phyloP scores from a whole-genome alignment of 768 basidiomycete species.

The Boletus eberwhitei region DNA sequence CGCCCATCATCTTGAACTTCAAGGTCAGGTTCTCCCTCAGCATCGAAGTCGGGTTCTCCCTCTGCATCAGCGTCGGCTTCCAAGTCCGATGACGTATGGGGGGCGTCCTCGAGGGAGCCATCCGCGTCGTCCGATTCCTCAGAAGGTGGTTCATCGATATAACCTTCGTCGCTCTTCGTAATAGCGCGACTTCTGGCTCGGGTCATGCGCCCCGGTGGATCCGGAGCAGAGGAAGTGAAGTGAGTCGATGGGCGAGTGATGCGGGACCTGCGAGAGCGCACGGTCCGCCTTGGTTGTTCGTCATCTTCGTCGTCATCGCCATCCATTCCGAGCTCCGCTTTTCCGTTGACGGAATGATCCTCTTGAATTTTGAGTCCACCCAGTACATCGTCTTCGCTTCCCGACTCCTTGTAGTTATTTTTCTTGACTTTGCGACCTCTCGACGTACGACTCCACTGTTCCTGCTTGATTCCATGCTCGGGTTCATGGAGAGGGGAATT shows the following conservation, averaged over 20 bases:
- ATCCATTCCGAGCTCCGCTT: slow-evolving; percentile 17
- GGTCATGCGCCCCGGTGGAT: slow-evolving; percentile 12
- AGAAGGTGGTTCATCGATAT: slow-evolving; percentile 49
- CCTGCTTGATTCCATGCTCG: background rate
- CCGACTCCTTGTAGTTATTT: slow-evolving; percentile 44
- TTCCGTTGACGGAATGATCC: slow-evolving; percentile 19
- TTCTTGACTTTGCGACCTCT: slow-evolving; percentile 42
- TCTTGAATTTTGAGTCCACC: slow-evolving; percentile 13
- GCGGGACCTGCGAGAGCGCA: slow-evolving; percentile 22
- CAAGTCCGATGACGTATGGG: slow-evolving; percentile 38
- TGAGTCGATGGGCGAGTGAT: slow-evolving; percentile 23
- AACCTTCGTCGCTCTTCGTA: slow-evolving; percentile 49
- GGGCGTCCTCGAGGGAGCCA: slow-evolving; percentile 56
- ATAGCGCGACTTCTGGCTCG: slow-evolving; percentile 25
- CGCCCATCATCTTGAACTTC: slow-evolving; percentile 40
- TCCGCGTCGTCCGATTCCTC: slow-evolving; percentile 52
- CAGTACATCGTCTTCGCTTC: slow-evolving; percentile 39
- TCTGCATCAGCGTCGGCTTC: slow-evolving; percentile 37
- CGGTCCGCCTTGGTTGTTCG: slow-evolving; percentile 15
- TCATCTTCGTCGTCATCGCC: slow-evolving; percentile 35
- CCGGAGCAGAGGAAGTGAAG: background rate
- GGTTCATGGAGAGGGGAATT: slow-evolving; percentile 1
- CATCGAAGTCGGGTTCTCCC: slow-evolving; percentile 39
- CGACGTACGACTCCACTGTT: slow-evolving; percentile 23
- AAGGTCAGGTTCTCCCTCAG: slow-evolving; percentile 36